Conservation (phyloP, 2,329 filamentous ascomycete genomes). For the Fragosphaeria purpurea region DNA sequence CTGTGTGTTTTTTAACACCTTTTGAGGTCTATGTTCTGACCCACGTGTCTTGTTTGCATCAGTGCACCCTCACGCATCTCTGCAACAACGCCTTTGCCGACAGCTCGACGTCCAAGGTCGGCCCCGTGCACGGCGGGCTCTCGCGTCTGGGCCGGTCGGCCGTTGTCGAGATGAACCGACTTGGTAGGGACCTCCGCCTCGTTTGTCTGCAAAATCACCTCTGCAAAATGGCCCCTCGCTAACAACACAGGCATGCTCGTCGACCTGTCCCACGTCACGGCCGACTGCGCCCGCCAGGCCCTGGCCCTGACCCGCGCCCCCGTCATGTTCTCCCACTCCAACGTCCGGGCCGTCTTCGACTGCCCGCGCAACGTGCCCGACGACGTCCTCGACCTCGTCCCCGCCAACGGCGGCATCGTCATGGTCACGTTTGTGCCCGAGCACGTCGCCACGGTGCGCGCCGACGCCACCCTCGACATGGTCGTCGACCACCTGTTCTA, state of each 20-base stretch:
- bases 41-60: background rate
- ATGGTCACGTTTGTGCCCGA: constrained; percentile 84
- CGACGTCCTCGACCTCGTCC: constrained; percentile 66
- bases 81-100: constrained; percentile 87
- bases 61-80: constrained; percentile 73
- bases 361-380: constrained; percentile 87
- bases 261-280: constrained; percentile 65
- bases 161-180: constrained; percentile 78
- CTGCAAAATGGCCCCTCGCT: too few relatives aligned
- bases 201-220: too few relatives aligned
- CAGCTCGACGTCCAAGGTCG: constrained; percentile 18
- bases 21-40: background rate
- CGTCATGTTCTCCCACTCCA: constrained; percentile 81
- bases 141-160: constrained; percentile 47
- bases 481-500: constrained; percentile 58
- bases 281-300: constrained; percentile 75
- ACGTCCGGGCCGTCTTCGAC: constrained; percentile 67
- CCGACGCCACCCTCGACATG: constrained; percentile 19
- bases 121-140: constrained; percentile 18
- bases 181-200: constrained; percentile 14
- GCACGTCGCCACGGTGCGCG: constrained; percentile 51
- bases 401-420: constrained; percentile 61
- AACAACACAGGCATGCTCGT: constrained; percentile 64
- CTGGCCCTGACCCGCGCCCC: constrained; percentile 66
- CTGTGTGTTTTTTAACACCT: background rate